A percentile compares a stretch with the other conserved stretches of the same genome.
phyloP scores from a whole-genome alignment of 345 rosid genomes.

The Tarenaya hassleriana region DNA sequence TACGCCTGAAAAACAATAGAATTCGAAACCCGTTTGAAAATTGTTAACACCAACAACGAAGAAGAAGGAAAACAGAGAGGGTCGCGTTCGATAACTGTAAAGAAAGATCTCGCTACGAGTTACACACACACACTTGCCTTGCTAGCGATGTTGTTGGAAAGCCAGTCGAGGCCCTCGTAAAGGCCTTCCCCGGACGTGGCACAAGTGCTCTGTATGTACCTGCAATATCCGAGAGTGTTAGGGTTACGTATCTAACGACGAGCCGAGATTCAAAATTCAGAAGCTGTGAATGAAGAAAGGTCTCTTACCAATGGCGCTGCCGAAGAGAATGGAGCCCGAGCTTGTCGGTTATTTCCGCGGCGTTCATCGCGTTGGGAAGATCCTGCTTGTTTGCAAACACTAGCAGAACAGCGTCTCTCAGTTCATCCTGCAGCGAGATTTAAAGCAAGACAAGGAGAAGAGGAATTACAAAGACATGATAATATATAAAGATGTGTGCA shows the following conservation, averaged over 20 bases:
- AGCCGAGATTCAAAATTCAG: too few relatives aligned
- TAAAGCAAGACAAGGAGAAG: not conserved
- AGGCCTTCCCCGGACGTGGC: conserved; percentile 61
- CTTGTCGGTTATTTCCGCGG: not conserved
- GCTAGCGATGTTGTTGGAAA: conserved; percentile 49
- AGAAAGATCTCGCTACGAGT: too few relatives aligned
- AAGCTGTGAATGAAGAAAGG: not conserved
- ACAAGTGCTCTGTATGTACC: conserved; percentile 64
- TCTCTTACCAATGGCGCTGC: not conserved
- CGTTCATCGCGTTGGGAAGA: conserved; percentile 34
- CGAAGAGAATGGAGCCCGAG: not conserved
- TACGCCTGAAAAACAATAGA: too few relatives aligned
- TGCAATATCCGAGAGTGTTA: conserved; percentile 20
- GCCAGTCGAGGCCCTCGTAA: conserved; percentile 56
- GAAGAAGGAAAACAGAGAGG: too few relatives aligned
- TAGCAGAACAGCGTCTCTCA: conserved; percentile 67
- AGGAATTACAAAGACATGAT: too few relatives aligned
- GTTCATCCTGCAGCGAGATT: conserved; percentile 42
- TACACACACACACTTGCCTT: conserved; percentile 31
- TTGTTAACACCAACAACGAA: too few relatives aligned
- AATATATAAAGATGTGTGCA: too few relatives aligned
- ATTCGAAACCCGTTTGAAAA: too few relatives aligned
- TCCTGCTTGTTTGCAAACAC: conserved; percentile 75
- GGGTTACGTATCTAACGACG: too few relatives aligned
- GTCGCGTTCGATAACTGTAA: too few relatives aligned